Evolutionary conservation across 495 filamentous ascomycete genomes (phyloP).

Genomic region (Penicillium goetzii): DNA sequence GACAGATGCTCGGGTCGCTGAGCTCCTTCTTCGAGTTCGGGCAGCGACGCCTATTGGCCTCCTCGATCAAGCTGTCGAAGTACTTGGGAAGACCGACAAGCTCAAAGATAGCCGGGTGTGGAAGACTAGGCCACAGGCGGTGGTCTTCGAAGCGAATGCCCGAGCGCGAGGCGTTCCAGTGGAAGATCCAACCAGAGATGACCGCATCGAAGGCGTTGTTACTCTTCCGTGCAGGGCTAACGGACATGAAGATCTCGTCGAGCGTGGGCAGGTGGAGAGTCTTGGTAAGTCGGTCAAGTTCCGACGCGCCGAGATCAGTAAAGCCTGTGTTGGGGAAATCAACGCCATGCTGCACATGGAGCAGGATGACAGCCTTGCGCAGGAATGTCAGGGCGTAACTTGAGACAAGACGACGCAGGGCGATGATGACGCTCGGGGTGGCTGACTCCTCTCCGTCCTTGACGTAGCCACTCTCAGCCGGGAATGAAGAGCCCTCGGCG

Average conservation of each 20-base stretch:
- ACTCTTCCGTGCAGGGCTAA: conserved; percentile 40
- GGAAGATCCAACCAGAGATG: conserved; percentile 81
- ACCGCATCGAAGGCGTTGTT: conserved; percentile 49
- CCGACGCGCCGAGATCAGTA: conserved; percentile 65
- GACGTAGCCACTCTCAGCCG: conserved; percentile 48
- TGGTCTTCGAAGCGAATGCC: conserved; percentile 47
- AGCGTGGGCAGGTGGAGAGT: conserved; percentile 75
- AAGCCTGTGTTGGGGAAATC: conserved; percentile 80
- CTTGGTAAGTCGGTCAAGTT: conserved; percentile 80
- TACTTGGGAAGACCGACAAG: conserved; percentile 89
- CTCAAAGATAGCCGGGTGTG: conserved; percentile 91
- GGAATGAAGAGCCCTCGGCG: conserved; percentile 46
- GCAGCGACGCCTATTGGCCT: conserved; percentile 82
- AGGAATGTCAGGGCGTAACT: conserved; percentile 90
- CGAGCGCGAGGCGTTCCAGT: conserved; percentile 57
- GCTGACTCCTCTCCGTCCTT: conserved; percentile 48
- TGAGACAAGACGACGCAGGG: conserved; percentile 59
- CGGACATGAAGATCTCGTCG: conserved; percentile 70
- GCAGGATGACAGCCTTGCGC: conserved; percentile 79
- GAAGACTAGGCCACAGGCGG: conserved; percentile 54
- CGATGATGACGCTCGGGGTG: conserved; percentile 44
- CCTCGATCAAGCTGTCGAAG: conserved; percentile 90
- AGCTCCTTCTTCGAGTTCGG: conserved; percentile 89
- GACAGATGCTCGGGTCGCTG: conserved; percentile 84
- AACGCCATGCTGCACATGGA: conserved; percentile 86